phyloP scores from a whole-genome alignment of 1,139 yeast genomes.

The Pichia sp. region DNA sequence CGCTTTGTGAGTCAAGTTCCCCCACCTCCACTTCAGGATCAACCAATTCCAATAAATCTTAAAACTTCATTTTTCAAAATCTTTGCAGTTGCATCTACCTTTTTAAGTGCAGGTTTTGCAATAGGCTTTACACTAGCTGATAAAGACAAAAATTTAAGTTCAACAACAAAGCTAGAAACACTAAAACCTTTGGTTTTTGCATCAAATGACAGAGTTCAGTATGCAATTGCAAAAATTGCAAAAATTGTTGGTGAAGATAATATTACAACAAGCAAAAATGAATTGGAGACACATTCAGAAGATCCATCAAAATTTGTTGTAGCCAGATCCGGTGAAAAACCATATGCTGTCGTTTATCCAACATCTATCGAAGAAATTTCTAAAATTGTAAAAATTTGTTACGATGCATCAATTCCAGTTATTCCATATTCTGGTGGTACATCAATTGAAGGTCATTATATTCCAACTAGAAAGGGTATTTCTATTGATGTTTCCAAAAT shows the following conservation, averaged over 20 bases:
- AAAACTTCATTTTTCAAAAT: conserved; percentile 6
- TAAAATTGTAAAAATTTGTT: conserved; percentile 51
- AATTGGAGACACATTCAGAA: conserved; percentile 45
- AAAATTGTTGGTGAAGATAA: conserved; percentile 40
- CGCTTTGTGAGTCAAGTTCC: neutral
- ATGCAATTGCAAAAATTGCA: conserved; percentile 40
- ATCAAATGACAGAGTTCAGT: conserved; percentile 31
- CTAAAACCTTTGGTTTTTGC: conserved; percentile 39
- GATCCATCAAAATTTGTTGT: conserved; percentile 61
- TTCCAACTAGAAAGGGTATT: conserved; percentile 65
- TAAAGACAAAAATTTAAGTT: neutral
- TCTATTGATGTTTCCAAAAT: conserved; percentile 49
- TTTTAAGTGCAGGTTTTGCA: conserved; percentile 12
- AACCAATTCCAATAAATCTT: conserved; percentile 1
- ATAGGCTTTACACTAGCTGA: conserved; percentile 6
- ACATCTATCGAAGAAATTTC: conserved; percentile 59
- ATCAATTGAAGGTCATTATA: conserved; percentile 74
- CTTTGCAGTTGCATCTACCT: conserved; percentile 9
- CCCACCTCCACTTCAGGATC: neutral
- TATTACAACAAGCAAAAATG: conserved; percentile 32
- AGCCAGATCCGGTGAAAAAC: conserved; percentile 46
- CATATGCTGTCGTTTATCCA: conserved; percentile 59
- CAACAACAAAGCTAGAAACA: conserved; percentile 13
- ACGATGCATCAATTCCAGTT: conserved; percentile 58
- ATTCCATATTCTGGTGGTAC: conserved; percentile 78